Conservation (phyloP, 768 basidiomycete genomes). For the Boletus sp. region DNA sequence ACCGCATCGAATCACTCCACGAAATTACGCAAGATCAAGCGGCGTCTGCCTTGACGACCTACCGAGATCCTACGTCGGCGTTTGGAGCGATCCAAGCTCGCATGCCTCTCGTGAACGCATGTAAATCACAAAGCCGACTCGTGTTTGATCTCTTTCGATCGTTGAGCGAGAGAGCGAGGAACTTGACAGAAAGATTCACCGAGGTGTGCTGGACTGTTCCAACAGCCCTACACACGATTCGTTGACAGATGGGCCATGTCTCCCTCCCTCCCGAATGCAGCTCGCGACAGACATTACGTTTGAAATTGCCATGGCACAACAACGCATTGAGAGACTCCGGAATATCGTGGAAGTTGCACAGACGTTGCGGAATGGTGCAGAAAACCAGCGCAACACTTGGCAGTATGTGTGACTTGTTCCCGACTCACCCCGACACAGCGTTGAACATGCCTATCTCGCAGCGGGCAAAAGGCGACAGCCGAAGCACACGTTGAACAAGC, state of each 20-base stretch:
- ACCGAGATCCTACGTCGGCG: background rate
- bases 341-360: background rate
- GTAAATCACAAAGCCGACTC: constrained; percentile 5
- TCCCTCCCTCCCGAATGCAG: background rate
- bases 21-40: background rate
- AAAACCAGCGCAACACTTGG: constrained; percentile 5
- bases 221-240: background rate
- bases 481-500: constrained; percentile 11
- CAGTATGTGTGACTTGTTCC: background rate
- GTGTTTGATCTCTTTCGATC: constrained; percentile 4
- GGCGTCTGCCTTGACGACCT: background rate
- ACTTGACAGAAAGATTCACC: constrained; percentile 4
- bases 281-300: constrained; percentile 14
- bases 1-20: constrained; percentile 6
- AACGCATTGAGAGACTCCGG: background rate
- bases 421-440: background rate
- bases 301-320: background rate
- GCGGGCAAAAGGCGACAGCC: background rate
- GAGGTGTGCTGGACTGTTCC: background rate
- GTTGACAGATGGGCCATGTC: background rate
- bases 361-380: background rate
- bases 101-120: constrained; percentile 1
- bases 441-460: background rate
- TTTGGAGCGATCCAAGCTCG: background rate
- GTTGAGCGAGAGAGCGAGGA: constrained; percentile 7